Percentiles rank a stretch among this genome's conserved stretches.
phyloP scores from a whole-genome alignment of 106 monocot genomes.

The Apostasia ramifera region DNA sequence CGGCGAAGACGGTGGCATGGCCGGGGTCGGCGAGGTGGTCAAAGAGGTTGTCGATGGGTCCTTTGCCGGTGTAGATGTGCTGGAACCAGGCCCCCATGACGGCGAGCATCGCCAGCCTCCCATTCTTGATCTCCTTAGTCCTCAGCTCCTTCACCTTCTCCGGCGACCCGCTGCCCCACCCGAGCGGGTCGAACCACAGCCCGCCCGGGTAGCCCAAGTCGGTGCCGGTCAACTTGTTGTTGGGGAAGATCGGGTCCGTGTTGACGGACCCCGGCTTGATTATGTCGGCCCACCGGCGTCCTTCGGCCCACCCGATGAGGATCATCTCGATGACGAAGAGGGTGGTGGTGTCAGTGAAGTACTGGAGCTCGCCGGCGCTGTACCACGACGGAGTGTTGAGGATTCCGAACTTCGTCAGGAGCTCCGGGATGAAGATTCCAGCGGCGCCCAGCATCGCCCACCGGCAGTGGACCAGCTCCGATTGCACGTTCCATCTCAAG shows the following conservation, averaged over 20 bases:
- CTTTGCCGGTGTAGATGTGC: slow-evolving; percentile 88
- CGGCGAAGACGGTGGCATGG: slow-evolving; percentile 90
- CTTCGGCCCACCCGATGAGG: slow-evolving; percentile 97
- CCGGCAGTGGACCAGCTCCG: slow-evolving; percentile 94
- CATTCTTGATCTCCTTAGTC: slow-evolving; percentile 99
- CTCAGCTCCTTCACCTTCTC: slow-evolving; percentile 93
- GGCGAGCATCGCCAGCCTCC: slow-evolving; percentile 90
- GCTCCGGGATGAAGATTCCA: slow-evolving; percentile 95
- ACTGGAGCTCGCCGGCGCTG: slow-evolving; percentile 74
- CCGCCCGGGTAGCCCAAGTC: slow-evolving; percentile 97
- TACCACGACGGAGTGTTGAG: slow-evolving; percentile 99
- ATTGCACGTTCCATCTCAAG: slow-evolving; percentile 82
- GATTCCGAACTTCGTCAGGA: slow-evolving; percentile 90
- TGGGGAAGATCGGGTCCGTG: slow-evolving; percentile 95
- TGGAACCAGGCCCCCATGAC: slow-evolving; percentile 99
- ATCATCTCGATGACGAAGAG: slow-evolving; percentile 87
- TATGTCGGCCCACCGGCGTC: slow-evolving; percentile 94
- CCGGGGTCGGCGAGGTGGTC: slow-evolving; percentile 97
- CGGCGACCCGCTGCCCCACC: slow-evolving; percentile 84
- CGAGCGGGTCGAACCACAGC: slow-evolving; percentile 96
- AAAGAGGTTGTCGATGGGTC: slow-evolving; percentile 96
- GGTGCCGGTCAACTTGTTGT: slow-evolving; percentile 98
- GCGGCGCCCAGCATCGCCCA: slow-evolving; percentile 99
- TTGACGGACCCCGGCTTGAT: slow-evolving; percentile 91
- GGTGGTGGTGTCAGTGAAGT: slow-evolving; percentile 99